These are phyloP conservation scores for Puya raimondii DNA, from an alignment of 176 grass and related monocot genomes.

Conservation along the genomic window DNA sequence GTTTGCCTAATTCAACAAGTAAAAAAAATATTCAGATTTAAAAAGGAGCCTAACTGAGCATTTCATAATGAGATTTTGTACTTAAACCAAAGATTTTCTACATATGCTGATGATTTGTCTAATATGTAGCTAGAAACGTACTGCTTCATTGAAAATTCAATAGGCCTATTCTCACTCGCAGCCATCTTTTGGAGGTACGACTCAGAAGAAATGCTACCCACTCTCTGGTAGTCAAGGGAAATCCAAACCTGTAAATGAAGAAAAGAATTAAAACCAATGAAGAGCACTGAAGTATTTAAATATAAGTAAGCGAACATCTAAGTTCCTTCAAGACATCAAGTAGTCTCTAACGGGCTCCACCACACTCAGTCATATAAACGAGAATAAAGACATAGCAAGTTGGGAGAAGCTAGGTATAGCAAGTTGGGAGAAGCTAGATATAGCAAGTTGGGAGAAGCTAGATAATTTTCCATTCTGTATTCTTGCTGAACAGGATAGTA, in stretches of 20 bases:
- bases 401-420: no score
- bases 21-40: not conserved
- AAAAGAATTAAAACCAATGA: not conserved
- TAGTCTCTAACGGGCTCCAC: no score
- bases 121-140: constrained; percentile 17
- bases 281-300: no score
- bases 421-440: no score
- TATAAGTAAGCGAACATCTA: no score
- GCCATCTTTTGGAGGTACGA: constrained; percentile 52
- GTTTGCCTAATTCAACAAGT: no score
- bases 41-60: not conserved
- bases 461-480: no score
- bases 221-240: constrained; percentile 36
- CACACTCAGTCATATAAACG: no score
- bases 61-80: not conserved
- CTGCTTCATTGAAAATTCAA: constrained; percentile 64
- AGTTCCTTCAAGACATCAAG: no score
- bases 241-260: constrained; percentile 48
- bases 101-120: not conserved
- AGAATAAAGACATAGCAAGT: no score
- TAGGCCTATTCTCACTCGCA: constrained; percentile 35
- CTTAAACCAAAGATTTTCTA: not conserved
- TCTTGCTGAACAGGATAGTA: no score
- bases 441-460: no score
- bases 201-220: constrained; percentile 33